phyloP scores from a whole-genome alignment of 2,329 filamentous ascomycete species.

The Leptographium procerum region DNA sequence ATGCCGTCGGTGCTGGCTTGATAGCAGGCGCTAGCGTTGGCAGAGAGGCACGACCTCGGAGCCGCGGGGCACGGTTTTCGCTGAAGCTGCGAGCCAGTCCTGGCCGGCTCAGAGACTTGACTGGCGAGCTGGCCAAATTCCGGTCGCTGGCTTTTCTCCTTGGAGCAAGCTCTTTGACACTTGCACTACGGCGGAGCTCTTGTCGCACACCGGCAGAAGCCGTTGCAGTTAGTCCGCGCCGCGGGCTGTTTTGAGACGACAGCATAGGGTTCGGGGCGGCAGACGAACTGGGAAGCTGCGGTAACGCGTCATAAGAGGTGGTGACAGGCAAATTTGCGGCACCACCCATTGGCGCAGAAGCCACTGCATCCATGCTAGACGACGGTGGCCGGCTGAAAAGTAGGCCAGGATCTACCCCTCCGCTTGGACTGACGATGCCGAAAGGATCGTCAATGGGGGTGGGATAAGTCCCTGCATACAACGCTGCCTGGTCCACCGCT shows the following conservation, averaged over 20 bases:
- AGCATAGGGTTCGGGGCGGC: conserved; percentile 11
- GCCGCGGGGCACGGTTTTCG: conserved; percentile 38
- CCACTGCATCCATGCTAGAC: conserved; percentile 28
- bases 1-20: conserved; percentile 16
- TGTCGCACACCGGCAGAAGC: conserved; percentile 20
- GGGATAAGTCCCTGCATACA: conserved; percentile 31
- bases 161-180: conserved; percentile 30
- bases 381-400: conserved; percentile 43
- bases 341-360: conserved; percentile 9
- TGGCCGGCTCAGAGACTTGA: conserved; percentile 35
- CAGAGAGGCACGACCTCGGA: conserved; percentile 27
- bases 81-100: conserved; percentile 44
- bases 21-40: conserved; percentile 36
- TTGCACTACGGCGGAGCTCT: conserved; percentile 33
- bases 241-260: conserved; percentile 16
- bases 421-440: conserved; percentile 30
- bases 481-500: conserved; percentile 19
- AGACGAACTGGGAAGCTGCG: conserved; percentile 15
- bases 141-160: conserved; percentile 30
- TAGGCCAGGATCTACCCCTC: conserved; percentile 48
- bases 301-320: conserved; percentile 13
- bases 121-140: conserved; percentile 35
- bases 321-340: neutral
- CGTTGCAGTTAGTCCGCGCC: conserved; percentile 15
- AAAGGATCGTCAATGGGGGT: conserved; percentile 40